These are phyloP conservation scores for Nicotiana noctiflora DNA, from an alignment of 257 asterid genomes.

Conservation along the genomic window DNA sequence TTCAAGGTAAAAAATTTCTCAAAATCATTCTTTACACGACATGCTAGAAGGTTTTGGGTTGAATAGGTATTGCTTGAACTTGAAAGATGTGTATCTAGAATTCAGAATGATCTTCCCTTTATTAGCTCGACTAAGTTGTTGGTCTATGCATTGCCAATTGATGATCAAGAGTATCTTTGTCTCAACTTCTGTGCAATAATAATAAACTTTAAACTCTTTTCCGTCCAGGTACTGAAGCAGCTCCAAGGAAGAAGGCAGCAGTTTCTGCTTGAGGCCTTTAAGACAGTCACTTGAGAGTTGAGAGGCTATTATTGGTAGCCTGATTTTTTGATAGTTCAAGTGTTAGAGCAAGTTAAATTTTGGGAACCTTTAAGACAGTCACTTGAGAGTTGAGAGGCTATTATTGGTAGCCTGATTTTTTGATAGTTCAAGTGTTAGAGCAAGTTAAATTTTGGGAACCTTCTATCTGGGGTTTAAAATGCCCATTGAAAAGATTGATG, in stretches of 20 bases:
- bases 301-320: slow-evolving; percentile 13
- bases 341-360: slow-evolving; percentile 7
- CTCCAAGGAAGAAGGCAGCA: slow-evolving; percentile 72
- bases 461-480: not conserved
- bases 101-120: not conserved
- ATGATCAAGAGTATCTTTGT: not conserved
- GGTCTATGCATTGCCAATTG: not conserved
- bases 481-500: not conserved
- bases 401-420: too few species aligned
- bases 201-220: not conserved
- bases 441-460: too few species aligned
- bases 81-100: not conserved
- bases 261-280: slow-evolving; percentile 35
- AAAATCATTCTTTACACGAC: too few species aligned
- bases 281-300: slow-evolving; percentile 1
- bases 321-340: slow-evolving; percentile 14
- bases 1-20: not conserved
- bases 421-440: too few species aligned
- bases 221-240: slow-evolving; percentile 52
- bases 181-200: not conserved
- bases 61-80: not conserved
- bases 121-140: not conserved
- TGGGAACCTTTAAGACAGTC: too few species aligned
- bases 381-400: too few species aligned
- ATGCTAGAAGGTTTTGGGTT: not conserved